Evolutionary conservation across 2,329 filamentous ascomycete species (phyloP).

Genomic region (Pseudocercospora cruenta): DNA sequence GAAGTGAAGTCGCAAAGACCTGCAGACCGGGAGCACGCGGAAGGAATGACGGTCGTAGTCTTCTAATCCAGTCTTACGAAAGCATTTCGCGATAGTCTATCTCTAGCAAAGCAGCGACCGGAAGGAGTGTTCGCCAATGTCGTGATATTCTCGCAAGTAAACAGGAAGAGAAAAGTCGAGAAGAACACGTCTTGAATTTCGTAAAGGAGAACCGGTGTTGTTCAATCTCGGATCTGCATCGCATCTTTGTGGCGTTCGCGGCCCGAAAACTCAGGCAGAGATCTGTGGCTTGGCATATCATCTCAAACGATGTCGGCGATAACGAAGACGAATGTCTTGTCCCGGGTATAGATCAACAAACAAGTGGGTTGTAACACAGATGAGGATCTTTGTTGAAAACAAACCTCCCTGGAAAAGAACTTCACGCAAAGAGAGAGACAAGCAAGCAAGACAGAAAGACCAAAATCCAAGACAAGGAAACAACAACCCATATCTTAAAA

Average conservation of each 20-base stretch:
- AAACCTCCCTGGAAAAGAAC: too few relatives aligned
- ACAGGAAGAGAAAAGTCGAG: neutral
- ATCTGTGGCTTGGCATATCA: neutral
- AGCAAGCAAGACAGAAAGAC: neutral
- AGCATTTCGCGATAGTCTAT: neutral
- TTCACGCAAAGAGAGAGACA: too few relatives aligned
- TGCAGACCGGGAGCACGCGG: slow-evolving; percentile 13
- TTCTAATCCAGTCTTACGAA: slow-evolving; percentile 7
- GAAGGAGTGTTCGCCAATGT: neutral
- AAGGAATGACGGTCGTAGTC: slow-evolving; percentile 19
- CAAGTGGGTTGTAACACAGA: too few relatives aligned
- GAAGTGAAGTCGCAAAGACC: neutral
- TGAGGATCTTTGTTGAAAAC: too few relatives aligned
- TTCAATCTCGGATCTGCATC: slow-evolving; percentile 1
- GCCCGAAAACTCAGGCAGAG: neutral
- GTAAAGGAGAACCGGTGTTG: neutral
- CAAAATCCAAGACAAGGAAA: neutral
- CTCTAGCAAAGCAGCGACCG: neutral
- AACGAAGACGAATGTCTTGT: neutral
- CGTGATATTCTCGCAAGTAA: neutral
- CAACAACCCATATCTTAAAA: neutral
- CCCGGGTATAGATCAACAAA: too few relatives aligned
- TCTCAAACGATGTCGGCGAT: slow-evolving; percentile 1
- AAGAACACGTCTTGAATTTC: slow-evolving; percentile 1
- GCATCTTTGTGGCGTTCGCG: neutral